Percentiles rank a stretch among this genome's conserved stretches.
These are phyloP conservation scores for Akanthomyces dipterigenus DNA, from an alignment of 2,329 filamentous ascomycete species.

Conservation along the genomic window DNA sequence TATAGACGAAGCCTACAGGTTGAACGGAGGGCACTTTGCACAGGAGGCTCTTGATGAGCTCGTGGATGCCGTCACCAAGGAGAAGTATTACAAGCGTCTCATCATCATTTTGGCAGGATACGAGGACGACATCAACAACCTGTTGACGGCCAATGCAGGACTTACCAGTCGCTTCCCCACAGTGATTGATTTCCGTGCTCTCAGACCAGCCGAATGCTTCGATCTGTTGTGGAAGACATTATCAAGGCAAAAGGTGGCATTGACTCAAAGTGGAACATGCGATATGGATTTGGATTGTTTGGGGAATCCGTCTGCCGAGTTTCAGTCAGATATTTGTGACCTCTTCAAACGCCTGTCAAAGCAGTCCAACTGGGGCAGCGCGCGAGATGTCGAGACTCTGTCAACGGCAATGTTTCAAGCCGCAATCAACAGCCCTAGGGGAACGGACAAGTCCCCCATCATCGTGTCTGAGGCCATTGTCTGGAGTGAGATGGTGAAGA, in stretches of 20 bases:
- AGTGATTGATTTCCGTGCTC: conserved; percentile 45
- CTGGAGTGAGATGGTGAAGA: conserved; percentile 16
- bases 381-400: conserved; percentile 52
- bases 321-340: conserved; percentile 13
- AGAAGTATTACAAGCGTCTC: conserved; percentile 50
- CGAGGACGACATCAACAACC: conserved; percentile 55
- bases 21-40: conserved; percentile 49
- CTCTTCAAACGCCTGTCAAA: conserved; percentile 33
- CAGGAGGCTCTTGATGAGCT: conserved; percentile 50
- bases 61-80: conserved; percentile 46
- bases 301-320: conserved; percentile 14
- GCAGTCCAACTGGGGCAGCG: conserved; percentile 54
- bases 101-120: conserved; percentile 66
- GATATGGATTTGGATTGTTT: conserved; percentile 23
- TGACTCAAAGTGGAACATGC: conserved; percentile 15
- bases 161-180: conserved; percentile 60
- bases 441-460: neutral
- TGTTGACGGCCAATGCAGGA: conserved; percentile 56
- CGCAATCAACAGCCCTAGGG: conserved; percentile 20
- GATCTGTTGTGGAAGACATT: conserved; percentile 32
- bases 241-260: conserved; percentile 18
- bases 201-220: conserved; percentile 36
- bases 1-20: conserved; percentile 66
- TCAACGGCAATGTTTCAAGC: conserved; percentile 42
- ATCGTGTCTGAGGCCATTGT: conserved; percentile 17